These are phyloP conservation scores for Teratosphaeria destructans DNA, from an alignment of 2,329 filamentous ascomycete species.

Conservation along the genomic window DNA sequence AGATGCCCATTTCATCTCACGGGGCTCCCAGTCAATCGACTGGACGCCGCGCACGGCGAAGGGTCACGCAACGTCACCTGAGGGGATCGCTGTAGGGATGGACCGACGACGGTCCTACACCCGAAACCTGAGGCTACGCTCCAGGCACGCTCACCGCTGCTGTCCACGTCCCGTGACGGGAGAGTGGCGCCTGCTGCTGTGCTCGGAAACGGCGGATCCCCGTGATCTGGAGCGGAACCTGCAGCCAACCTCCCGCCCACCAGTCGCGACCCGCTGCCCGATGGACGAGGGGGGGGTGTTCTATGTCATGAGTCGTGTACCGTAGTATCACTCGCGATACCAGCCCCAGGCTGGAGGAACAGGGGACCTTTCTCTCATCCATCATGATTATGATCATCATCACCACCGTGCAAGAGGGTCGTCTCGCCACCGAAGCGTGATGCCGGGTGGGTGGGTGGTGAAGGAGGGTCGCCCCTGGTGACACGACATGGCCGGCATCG, in stretches of 20 bases:
- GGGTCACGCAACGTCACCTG: background rate
- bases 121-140: slow-evolving; percentile 8
- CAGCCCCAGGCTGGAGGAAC: background rate
- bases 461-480: background rate
- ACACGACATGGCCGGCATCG: slow-evolving; percentile 1
- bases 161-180: slow-evolving; percentile 3
- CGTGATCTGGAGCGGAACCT: slow-evolving; percentile 7
- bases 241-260: slow-evolving; percentile 11
- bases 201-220: background rate
- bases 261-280: slow-evolving; percentile 8
- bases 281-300: slow-evolving; percentile 6
- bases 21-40: slow-evolving; percentile 4
- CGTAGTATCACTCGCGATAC: background rate
- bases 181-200: slow-evolving; percentile 9
- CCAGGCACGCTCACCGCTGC: slow-evolving; percentile 10
- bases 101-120: slow-evolving; percentile 5
- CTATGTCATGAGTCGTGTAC: slow-evolving; percentile 6
- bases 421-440: background rate
- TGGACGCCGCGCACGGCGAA: slow-evolving; percentile 5
- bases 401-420: background rate
- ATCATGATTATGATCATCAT: background rate
- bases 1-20: background rate
- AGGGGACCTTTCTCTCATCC: background rate
- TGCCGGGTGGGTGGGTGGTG: background rate
- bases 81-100: slow-evolving; percentile 1